A percentile compares a stretch with the other conserved stretches of the same genome.
Evolutionary conservation across 2,329 filamentous ascomycete species (phyloP).

Genomic region (Reticulascus tulasneorum): DNA sequence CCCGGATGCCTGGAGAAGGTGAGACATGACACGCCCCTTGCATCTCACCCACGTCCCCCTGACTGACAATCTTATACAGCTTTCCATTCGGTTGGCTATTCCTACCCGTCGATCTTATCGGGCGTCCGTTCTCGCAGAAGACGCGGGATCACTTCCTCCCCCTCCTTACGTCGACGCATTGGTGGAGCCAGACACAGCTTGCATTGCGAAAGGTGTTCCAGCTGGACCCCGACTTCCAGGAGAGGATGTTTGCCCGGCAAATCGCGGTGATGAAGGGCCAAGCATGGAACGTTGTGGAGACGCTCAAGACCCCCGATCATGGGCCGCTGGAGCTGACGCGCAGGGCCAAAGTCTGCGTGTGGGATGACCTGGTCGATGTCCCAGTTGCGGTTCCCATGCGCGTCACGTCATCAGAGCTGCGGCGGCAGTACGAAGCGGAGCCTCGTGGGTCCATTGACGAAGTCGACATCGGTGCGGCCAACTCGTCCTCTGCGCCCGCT

Average conservation of each 20-base stretch:
- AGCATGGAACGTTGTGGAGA: constrained; percentile 98
- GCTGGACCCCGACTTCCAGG: constrained; percentile 92
- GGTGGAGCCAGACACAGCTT: constrained; percentile 94
- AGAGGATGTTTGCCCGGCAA: constrained; percentile 97
- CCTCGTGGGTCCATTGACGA: constrained; percentile 57
- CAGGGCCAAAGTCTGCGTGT: constrained; percentile 87
- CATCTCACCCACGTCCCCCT: constrained; percentile 1
- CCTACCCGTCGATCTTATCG: constrained; percentile 91
- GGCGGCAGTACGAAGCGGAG: constrained; percentile 37
- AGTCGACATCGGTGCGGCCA: constrained; percentile 72
- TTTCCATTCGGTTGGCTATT: constrained; percentile 99
- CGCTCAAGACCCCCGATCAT: constrained; percentile 86
- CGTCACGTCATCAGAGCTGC: constrained; percentile 78
- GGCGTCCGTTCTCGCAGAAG: constrained; percentile 90
- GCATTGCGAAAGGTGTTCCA: constrained; percentile 84
- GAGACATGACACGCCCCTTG: constrained; percentile 11
- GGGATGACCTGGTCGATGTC: constrained; percentile 96
- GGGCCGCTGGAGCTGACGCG: constrained; percentile 90
- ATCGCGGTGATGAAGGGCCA: constrained; percentile 99
- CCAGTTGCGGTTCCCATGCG: constrained; percentile 90
- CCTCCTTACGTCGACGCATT: constrained; percentile 85
- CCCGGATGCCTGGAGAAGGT: constrained; percentile 77
- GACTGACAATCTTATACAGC: constrained; percentile 39
- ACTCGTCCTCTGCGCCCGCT: constrained; percentile 28
- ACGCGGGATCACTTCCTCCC: constrained; percentile 95